These are phyloP conservation scores for Coprinopsis cinerea DNA, from an alignment of 768 basidiomycete species.

Conservation along the genomic window DNA sequence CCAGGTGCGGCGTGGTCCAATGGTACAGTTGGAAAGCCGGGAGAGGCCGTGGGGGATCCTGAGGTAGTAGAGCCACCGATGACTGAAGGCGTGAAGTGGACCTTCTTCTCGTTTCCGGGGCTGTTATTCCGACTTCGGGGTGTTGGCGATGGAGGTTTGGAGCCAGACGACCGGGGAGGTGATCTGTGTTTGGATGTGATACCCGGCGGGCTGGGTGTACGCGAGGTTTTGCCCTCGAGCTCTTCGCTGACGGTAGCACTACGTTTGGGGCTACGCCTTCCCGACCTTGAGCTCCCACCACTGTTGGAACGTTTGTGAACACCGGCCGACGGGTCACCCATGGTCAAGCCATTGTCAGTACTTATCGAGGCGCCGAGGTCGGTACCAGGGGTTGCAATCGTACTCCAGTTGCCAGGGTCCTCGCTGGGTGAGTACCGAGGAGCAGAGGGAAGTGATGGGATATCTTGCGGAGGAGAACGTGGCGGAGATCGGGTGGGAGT, in stretches of 20 bases:
- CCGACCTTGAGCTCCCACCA: slow-evolving; percentile 22
- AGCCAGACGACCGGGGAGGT: slow-evolving; percentile 11
- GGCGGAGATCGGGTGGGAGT: slow-evolving; percentile 15
- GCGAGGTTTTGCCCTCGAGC: slow-evolving; percentile 25
- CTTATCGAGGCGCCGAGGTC: neutral
- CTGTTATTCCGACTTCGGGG: slow-evolving; percentile 20
- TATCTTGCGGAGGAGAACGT: slow-evolving; percentile 19
- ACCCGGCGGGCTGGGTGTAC: slow-evolving; percentile 7
- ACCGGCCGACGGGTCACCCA: neutral
- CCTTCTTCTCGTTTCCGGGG: slow-evolving; percentile 35
- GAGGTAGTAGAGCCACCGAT: slow-evolving; percentile 24
- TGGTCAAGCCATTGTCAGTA: neutral
- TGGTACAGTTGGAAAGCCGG: neutral
- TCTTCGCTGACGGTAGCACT: slow-evolving; percentile 39
- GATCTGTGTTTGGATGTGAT: slow-evolving; percentile 2
- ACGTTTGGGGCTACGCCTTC: slow-evolving; percentile 15
- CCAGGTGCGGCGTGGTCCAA: slow-evolving; percentile 7
- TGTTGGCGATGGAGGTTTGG: slow-evolving; percentile 9
- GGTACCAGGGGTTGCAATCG: slow-evolving; percentile 67
- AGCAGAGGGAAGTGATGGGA: slow-evolving; percentile 10
- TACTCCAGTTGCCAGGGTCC: slow-evolving; percentile 63
- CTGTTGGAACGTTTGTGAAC: slow-evolving; percentile 19
- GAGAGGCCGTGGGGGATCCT: slow-evolving; percentile 14
- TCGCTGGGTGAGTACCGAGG: slow-evolving; percentile 1
- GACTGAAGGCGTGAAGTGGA: slow-evolving; percentile 46